Base-by-base conservation (phyloP, 352 stramenopile species). In the Pythium rhizo-oryzae region DNA sequence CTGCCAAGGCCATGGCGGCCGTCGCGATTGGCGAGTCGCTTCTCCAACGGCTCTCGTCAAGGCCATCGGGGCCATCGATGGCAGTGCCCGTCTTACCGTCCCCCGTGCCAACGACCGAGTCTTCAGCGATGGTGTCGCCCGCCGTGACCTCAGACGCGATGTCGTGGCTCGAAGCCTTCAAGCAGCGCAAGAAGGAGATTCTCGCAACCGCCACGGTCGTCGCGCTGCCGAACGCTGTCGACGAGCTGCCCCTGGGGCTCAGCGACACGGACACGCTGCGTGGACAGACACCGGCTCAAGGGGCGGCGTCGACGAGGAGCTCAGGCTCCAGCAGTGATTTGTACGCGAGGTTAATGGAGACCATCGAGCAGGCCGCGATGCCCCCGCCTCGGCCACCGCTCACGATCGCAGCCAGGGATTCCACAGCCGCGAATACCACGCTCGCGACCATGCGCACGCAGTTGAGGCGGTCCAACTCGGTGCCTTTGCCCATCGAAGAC, bases 181-280 rank as follows among this genome's bases (percentile, higher is more conserved):
- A 76, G 25, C 79, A 91, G 63, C 79, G 84, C 8, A 91, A 92
- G 66, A 71, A 75, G 49, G 75, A 89, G 37, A 93, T 93, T 30
- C 75, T 92, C 19, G 46, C 35, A 0, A 24, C 28, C 19, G 44
- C 60, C 69, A 78, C 33, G 69, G 58, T 52, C 65, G 47, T 16
- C 71, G 76, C 55, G 70, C 77, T 69, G 69, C n/a, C n/a, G n/a
- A n/a, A n/a, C n/a, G n/a, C 4, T 35, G 53, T 62, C 15, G 43
- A 46, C 23, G 53, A 67, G 33, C 28, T 69, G 28, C 46, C 50
- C 6, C 25, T 57, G 44, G 72, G 53, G 35, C 51, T 49, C 39
- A 30, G 2, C 12, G 58, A 33, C 59, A 47, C 30, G 55, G 62
- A 18, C 39, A 11, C 39, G 7, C 15, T 46, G 1, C 12, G 47